These are phyloP conservation scores for Groenewaldozyma salmanticensis DNA, from an alignment of 805 yeast species.

Conservation along the genomic window DNA sequence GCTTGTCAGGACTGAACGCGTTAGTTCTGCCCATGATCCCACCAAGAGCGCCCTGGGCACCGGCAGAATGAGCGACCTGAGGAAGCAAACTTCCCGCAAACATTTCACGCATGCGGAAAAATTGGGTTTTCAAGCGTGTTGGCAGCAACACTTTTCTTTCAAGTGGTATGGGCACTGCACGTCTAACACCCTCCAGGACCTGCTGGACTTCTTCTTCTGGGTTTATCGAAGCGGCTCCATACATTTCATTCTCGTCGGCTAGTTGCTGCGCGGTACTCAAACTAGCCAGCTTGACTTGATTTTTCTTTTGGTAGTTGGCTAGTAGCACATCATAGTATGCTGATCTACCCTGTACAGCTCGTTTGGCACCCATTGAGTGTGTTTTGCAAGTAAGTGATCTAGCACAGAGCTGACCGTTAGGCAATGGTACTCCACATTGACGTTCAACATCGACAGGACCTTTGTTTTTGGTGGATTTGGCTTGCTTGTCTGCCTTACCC, in stretches of 20 bases:
- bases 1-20: conserved; percentile 59
- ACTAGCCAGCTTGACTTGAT: conserved; percentile 75
- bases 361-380: conserved; percentile 96
- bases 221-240: conserved; percentile 34
- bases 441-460: conserved; percentile 85
- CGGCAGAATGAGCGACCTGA: conserved; percentile 38
- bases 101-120: conserved; percentile 86
- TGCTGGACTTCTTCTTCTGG: conserved; percentile 91
- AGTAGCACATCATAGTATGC: conserved; percentile 84
- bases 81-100: conserved; percentile 65
- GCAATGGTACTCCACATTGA: conserved; percentile 93
- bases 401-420: conserved; percentile 94
- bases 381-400: conserved; percentile 94
- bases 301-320: conserved; percentile 83
- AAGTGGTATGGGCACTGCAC: conserved; percentile 45
- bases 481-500: conserved; percentile 13
- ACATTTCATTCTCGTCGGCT: conserved; percentile 27
- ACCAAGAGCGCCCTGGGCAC: conserved; percentile 45
- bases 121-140: conserved; percentile 56
- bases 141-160: conserved; percentile 69
- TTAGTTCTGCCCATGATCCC: conserved; percentile 76
- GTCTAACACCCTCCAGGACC: conserved; percentile 79
- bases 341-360: conserved; percentile 89
- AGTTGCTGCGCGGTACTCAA: conserved; percentile 31
- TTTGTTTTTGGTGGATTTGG: conserved; percentile 41